A percentile compares a stretch with the other conserved stretches of the same genome.
phyloP scores from a whole-genome alignment of 129 eudicot species.

The Sambucus nigra region DNA sequence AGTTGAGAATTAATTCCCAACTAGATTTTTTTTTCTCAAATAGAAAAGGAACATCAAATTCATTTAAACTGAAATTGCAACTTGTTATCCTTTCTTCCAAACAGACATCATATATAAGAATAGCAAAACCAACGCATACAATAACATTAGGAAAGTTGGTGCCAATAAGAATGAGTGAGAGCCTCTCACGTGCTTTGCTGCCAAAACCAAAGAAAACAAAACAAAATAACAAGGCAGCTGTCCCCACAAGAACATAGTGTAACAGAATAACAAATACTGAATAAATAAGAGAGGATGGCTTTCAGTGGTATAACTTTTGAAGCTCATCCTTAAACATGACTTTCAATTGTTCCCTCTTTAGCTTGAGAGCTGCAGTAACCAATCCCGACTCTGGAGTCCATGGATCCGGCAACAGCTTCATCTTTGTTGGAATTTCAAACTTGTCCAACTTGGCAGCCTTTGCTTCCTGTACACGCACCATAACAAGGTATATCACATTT shows the following conservation, averaged over 20 bases:
- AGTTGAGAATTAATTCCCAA: too few species aligned
- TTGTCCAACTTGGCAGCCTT: conserved; percentile 75
- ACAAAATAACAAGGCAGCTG: conserved; percentile 4
- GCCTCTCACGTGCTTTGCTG: not conserved
- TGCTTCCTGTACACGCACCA: conserved; percentile 53
- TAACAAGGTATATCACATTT: too few species aligned
- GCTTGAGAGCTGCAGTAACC: conserved; percentile 87
- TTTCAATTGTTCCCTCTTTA: conserved; percentile 83
- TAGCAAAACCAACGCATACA: conserved; percentile 10
- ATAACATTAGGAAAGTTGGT: not conserved
- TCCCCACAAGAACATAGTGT: conserved; percentile 4
- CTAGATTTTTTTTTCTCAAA: too few species aligned
- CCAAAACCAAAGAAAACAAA: too few species aligned
- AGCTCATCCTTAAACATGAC: conserved; percentile 61
- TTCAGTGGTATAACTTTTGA: conserved; percentile 49
- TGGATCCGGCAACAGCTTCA: conserved; percentile 63
- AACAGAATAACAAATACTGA: not conserved
- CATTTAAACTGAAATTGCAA: too few species aligned
- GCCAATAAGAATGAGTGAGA: conserved; percentile 6
- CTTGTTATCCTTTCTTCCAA: conserved; percentile 3
- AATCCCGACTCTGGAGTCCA: conserved; percentile 97
- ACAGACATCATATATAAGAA: not conserved
- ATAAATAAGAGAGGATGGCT: not conserved
- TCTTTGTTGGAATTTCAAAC: conserved; percentile 82
- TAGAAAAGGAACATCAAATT: too few species aligned